Percentiles rank a stretch among this genome's conserved stretches.
Conservation (phyloP, 495 filamentous ascomycete genomes). For the Aspergillus nidulans region DNA sequence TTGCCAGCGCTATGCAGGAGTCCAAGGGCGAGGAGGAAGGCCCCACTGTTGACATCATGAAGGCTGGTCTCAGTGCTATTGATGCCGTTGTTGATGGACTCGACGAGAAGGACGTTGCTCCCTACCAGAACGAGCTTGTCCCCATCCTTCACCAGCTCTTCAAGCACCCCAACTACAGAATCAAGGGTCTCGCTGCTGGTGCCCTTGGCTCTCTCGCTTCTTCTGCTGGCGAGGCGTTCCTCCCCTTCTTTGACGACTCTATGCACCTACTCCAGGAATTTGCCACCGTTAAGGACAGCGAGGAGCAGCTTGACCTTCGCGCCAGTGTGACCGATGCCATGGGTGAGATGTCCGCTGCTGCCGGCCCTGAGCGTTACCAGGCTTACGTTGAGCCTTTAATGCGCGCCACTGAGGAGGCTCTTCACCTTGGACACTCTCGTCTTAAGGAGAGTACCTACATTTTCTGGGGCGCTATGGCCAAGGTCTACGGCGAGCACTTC, state of each 20-base stretch:
- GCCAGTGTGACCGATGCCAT: slow-evolving; percentile 86
- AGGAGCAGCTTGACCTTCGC: slow-evolving; percentile 85
- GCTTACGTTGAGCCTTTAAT: slow-evolving; percentile 86
- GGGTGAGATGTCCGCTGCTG: slow-evolving; percentile 84
- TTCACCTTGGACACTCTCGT: slow-evolving; percentile 83
- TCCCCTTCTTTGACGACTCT: slow-evolving; percentile 81
- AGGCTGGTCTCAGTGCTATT: slow-evolving; percentile 83
- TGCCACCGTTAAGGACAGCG: slow-evolving; percentile 77
- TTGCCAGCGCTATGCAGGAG: slow-evolving; percentile 69
- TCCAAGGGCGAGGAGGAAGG: slow-evolving; percentile 58
- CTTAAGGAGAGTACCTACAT: slow-evolving; percentile 95
- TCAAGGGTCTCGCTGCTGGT: slow-evolving; percentile 82
- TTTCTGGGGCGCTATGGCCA: slow-evolving; percentile 89
- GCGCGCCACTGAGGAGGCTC: slow-evolving; percentile 83
- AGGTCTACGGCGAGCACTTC: slow-evolving; percentile 91
- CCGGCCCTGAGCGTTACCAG: slow-evolving; percentile 81
- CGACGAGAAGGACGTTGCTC: slow-evolving; percentile 73
- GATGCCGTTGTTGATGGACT: slow-evolving; percentile 88
- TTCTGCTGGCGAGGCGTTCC: slow-evolving; percentile 75
- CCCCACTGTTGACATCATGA: slow-evolving; percentile 72
- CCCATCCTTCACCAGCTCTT: slow-evolving; percentile 78
- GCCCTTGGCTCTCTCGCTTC: slow-evolving; percentile 87
- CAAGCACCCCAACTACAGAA: slow-evolving; percentile 75
- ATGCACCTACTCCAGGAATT: slow-evolving; percentile 84
- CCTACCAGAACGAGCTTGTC: slow-evolving; percentile 77